phyloP scores from a whole-genome alignment of 1,284 basidiomycete species.

The Heterobasidion parviporum region DNA sequence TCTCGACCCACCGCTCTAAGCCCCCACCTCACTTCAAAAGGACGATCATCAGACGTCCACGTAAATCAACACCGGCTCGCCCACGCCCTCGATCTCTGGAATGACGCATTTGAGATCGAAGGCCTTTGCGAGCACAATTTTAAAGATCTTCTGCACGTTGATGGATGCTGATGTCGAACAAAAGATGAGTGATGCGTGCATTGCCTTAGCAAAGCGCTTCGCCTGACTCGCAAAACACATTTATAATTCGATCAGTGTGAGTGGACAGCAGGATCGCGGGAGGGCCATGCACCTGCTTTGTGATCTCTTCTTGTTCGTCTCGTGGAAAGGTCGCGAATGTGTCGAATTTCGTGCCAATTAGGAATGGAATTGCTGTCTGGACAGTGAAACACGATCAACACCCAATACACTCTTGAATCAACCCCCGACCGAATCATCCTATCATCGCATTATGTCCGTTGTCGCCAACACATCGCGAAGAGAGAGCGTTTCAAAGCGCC shows the following conservation, averaged over 20 bases:
- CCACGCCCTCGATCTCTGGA: slow-evolving; percentile 91
- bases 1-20: neutral
- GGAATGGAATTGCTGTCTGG: slow-evolving; percentile 90
- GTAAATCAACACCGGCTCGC: slow-evolving; percentile 89
- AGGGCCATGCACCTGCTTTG: slow-evolving; percentile 54
- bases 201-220: slow-evolving; percentile 93
- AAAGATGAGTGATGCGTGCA: slow-evolving; percentile 98
- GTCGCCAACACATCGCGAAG: neutral
- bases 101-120: slow-evolving; percentile 93
- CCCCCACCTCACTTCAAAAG: neutral
- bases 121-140: slow-evolving; percentile 87
- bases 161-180: slow-evolving; percentile 97
- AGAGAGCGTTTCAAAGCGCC: neutral
- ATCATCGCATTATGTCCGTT: too few species aligned
- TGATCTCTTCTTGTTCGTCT: slow-evolving; percentile 98
- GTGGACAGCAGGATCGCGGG: slow-evolving; percentile 3
- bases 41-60: slow-evolving; percentile 69
- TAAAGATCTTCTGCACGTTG: slow-evolving; percentile 99
- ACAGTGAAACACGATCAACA: neutral
- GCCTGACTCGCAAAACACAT: slow-evolving; percentile 33
- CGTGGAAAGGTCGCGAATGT: slow-evolving; percentile 91
- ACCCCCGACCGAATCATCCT: neutral
- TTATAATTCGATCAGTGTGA: neutral
- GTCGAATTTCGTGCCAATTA: slow-evolving; percentile 98
- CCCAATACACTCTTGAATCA: neutral